Evolutionary conservation across 257 asterid genomes (phyloP).

Genomic region (Ophiorrhiza pumila): DNA sequence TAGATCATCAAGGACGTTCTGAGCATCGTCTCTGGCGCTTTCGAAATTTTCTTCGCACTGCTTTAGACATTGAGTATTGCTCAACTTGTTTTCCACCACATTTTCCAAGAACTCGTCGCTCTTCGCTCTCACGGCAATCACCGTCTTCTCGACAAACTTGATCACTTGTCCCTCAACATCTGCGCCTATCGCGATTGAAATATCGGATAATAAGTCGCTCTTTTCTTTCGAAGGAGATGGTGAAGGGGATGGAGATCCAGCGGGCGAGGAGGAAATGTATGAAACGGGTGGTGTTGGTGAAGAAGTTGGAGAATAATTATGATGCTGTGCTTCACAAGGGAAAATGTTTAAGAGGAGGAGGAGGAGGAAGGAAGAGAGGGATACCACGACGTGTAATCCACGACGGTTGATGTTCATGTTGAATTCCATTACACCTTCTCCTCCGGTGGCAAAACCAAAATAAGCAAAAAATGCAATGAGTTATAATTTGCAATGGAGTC

Average conservation of each 20-base stretch:
- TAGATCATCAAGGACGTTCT: constrained; percentile 31
- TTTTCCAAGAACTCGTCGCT: constrained; percentile 19
- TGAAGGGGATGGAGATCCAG: neutral
- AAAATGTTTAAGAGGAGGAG: no score
- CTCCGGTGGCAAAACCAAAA: no score
- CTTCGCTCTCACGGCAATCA: constrained; percentile 25
- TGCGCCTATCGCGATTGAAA: no score
- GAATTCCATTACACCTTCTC: no score
- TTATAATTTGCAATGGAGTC: no score
- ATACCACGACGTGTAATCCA: no score
- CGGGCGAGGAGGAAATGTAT: neutral
- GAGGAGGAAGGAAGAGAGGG: no score
- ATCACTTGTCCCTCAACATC: constrained; percentile 1
- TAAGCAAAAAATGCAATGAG: no score
- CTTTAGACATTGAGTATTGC: constrained; percentile 23
- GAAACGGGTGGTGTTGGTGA: neutral
- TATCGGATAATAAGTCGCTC: no score
- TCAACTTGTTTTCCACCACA: constrained; percentile 26
- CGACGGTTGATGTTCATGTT: no score
- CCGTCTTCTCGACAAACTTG: constrained; percentile 16
- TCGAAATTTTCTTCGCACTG: constrained; percentile 30
- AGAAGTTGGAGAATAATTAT: no score
- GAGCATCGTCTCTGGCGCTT: constrained; percentile 30
- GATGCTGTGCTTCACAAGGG: no score
- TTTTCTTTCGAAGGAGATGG: neutral